phyloP scores from a whole-genome alignment of 495 filamentous ascomycete species.

The Platismatia glauca region DNA sequence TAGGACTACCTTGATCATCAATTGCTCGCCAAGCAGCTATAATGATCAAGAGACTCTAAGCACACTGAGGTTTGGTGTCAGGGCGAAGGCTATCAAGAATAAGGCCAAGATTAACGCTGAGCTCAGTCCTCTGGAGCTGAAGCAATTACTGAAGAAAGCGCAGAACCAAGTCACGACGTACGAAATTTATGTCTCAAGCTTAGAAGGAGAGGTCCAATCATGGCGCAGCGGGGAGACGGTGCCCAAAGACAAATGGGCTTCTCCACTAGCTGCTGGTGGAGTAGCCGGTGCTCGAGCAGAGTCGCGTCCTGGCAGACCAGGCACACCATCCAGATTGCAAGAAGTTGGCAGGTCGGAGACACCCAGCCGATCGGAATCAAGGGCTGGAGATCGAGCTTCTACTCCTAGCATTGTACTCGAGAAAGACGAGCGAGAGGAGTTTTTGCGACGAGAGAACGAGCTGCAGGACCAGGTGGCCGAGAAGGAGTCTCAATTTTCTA shows the following conservation, averaged over 20 bases:
- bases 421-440: slow-evolving; percentile 95
- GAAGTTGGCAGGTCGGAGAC: slow-evolving; percentile 46
- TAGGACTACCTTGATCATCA: slow-evolving; percentile 93
- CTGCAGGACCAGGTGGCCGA: slow-evolving; percentile 93
- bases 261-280: slow-evolving; percentile 49
- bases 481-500: slow-evolving; percentile 71
- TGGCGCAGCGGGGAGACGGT: slow-evolving; percentile 88
- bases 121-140: slow-evolving; percentile 88
- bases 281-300: slow-evolving; percentile 50
- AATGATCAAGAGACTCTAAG: slow-evolving; percentile 94
- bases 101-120: slow-evolving; percentile 99
- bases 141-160: slow-evolving; percentile 80
- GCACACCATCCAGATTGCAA: slow-evolving; percentile 76
- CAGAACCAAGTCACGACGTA: slow-evolving; percentile 83
- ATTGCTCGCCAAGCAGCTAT: slow-evolving; percentile 96
- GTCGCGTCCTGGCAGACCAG: slow-evolving; percentile 50
- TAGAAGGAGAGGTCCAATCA: slow-evolving; percentile 74
- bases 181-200: slow-evolving; percentile 70
- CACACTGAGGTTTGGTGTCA: slow-evolving; percentile 89
- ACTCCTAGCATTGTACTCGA: slow-evolving; percentile 83
- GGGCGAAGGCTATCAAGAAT: slow-evolving; percentile 98
- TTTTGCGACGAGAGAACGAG: slow-evolving; percentile 89
- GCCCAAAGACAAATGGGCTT: slow-evolving; percentile 75
- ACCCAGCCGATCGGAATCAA: slow-evolving; percentile 66
- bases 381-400: slow-evolving; percentile 76